These are phyloP conservation scores for Aspergillus niger DNA, from an alignment of 2,329 filamentous ascomycete species.

Conservation along the genomic window DNA sequence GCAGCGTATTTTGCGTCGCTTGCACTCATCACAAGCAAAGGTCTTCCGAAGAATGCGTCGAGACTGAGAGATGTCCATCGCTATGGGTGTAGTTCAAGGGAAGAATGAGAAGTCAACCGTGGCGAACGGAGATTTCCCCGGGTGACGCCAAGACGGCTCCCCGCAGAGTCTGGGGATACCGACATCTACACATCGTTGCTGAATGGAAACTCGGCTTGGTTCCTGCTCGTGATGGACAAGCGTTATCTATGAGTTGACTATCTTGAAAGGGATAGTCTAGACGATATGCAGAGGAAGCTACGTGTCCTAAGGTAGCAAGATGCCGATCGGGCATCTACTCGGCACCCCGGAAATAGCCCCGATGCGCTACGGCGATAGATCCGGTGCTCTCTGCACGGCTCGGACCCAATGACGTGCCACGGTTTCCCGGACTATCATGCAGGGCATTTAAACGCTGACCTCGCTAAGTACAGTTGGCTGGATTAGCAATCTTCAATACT, in stretches of 20 bases:
- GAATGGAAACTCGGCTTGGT: too few relatives aligned
- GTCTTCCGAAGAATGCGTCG: constrained; percentile 22
- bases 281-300: neutral
- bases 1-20: constrained; percentile 23
- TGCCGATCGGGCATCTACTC: neutral
- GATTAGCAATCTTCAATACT: neutral
- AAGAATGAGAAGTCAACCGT: neutral
- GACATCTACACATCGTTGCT: neutral
- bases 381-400: neutral
- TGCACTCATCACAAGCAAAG: constrained; percentile 24
- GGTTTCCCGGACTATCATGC: neutral
- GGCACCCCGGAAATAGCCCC: neutral
- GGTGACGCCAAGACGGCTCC: neutral
- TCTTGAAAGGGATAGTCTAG: too few relatives aligned
- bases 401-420: too few relatives aligned
- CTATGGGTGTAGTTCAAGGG: neutral
- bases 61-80: constrained; percentile 3
- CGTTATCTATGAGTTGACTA: too few relatives aligned
- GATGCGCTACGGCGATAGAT: constrained; percentile 4
- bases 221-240: neutral
- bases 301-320: neutral
- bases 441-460: neutral
- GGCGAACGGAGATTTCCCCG: neutral
- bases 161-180: neutral
- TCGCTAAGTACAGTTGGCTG: neutral